phyloP scores from a whole-genome alignment of 768 basidiomycete species.

The Lactarius sanguifluus region DNA sequence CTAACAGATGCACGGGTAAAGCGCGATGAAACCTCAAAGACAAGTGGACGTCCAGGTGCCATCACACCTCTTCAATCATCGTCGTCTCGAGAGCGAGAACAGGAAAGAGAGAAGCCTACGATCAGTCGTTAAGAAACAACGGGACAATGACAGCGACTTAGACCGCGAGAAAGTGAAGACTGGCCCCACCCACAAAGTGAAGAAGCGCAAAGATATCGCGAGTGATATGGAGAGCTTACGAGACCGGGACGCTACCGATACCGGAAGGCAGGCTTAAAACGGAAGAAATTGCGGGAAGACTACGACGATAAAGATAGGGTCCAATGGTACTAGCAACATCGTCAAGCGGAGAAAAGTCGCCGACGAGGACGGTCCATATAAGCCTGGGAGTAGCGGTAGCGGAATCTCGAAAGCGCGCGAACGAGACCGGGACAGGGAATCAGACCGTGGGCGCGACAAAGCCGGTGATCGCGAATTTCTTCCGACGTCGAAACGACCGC shows the following conservation, averaged over 20 bases:
- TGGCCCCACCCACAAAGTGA: constrained; percentile 2
- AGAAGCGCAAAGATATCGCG: constrained; percentile 26
- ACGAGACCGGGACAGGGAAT: constrained; percentile 28
- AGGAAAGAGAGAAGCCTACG: constrained; percentile 18
- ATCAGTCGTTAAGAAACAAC: constrained; percentile 15
- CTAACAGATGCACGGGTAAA: constrained; percentile 36
- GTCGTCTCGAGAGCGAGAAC: constrained; percentile 28
- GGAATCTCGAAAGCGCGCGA: constrained; percentile 26
- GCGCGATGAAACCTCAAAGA: constrained; percentile 34
- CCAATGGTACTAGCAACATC: neutral
- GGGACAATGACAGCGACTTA: constrained; percentile 21
- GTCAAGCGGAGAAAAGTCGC: constrained; percentile 28
- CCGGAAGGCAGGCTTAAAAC: constrained; percentile 27
- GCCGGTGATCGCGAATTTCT: constrained; percentile 20
- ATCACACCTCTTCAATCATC: constrained; percentile 35
- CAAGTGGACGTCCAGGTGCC: constrained; percentile 39
- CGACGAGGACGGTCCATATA: constrained; percentile 28
- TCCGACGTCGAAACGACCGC: constrained; percentile 44
- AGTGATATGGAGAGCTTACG: constrained; percentile 27
- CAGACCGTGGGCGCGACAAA: constrained; percentile 24
- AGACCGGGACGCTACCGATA: constrained; percentile 30
- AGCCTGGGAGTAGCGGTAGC: constrained; percentile 20
- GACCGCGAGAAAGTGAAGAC: constrained; percentile 19
- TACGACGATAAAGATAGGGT: constrained; percentile 31
- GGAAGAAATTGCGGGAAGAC: constrained; percentile 32